Conservation (phyloP, 2,329 filamentous ascomycete species). For the Fusarium citri region DNA sequence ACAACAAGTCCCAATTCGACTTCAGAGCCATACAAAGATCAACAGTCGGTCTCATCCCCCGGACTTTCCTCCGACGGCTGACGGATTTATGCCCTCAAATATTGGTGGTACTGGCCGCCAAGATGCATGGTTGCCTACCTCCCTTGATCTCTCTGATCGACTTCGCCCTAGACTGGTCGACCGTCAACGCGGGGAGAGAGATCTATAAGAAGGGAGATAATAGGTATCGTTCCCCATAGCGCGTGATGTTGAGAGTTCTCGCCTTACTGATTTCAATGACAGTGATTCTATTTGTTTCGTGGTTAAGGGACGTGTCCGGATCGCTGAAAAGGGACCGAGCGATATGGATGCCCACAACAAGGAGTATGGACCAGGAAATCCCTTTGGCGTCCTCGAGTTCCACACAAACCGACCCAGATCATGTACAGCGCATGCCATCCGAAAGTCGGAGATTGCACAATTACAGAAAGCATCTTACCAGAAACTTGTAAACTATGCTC, state of each 20-base stretch:
- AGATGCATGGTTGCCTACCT: not conserved
- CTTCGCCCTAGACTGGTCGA: not conserved
- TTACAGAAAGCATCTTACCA: not conserved
- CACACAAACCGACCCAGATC: not conserved
- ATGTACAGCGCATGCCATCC: not conserved
- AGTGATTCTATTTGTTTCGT: not conserved
- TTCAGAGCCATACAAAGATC: not conserved
- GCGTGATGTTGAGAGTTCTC: not conserved
- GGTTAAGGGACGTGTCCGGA: not conserved
- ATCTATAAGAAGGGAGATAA: not conserved
- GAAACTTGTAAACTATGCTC: not conserved
- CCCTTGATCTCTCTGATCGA: not conserved
- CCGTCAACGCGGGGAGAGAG: not conserved
- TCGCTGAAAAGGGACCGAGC: not conserved
- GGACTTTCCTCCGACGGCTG: not conserved
- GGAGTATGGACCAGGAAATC: not conserved
- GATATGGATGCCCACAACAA: not conserved
- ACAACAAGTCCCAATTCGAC: not conserved
- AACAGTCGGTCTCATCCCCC: not conserved
- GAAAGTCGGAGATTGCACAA: not conserved
- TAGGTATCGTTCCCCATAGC: not conserved
- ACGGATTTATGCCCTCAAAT: not conserved
- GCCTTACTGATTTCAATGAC: accelerated
- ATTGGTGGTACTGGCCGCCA: not conserved
- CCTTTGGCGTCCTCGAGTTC: not conserved